Conservation (phyloP, 306 rosid species). For the Mimosa pudica region DNA sequence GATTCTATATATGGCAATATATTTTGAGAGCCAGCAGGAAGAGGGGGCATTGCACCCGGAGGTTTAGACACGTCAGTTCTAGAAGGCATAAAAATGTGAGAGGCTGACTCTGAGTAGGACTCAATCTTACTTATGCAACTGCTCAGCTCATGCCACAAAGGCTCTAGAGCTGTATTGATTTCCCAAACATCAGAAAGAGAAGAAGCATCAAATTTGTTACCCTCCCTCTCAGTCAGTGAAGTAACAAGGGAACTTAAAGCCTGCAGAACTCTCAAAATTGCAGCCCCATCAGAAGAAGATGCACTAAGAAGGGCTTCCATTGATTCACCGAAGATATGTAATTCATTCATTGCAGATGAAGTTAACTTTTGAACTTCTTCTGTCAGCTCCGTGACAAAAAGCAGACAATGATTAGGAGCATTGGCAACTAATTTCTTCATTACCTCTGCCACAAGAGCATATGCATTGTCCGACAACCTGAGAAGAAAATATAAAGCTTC, state of each 20-base stretch:
- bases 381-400: slow-evolving; percentile 82
- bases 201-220: slow-evolving; percentile 46
- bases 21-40: slow-evolving; percentile 94
- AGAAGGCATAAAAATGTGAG: slow-evolving; percentile 55
- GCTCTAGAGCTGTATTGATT: slow-evolving; percentile 86
- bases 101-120: slow-evolving; percentile 73
- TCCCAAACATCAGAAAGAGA: slow-evolving; percentile 72
- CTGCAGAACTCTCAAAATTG: slow-evolving; percentile 93
- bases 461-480: slow-evolving; percentile 94
- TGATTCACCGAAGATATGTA: slow-evolving; percentile 69
- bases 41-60: slow-evolving; percentile 68
- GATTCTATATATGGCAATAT: slow-evolving; percentile 92
- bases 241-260: slow-evolving; percentile 88
- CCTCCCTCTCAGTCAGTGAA: slow-evolving; percentile 61
- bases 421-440: slow-evolving; percentile 89
- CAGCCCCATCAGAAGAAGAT: slow-evolving; percentile 86
- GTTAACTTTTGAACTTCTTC: slow-evolving; percentile 81
- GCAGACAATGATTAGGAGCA: slow-evolving; percentile 79
- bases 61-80: slow-evolving; percentile 66
- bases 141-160: slow-evolving; percentile 92
- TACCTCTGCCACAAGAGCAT: slow-evolving; percentile 87
- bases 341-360: slow-evolving; percentile 80
- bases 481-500: slow-evolving; percentile 36
- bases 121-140: slow-evolving; percentile 90
- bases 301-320: slow-evolving; percentile 82